Evolutionary conservation across 805 yeast species (phyloP).

Genomic region (Yamadazyma endophytica): DNA sequence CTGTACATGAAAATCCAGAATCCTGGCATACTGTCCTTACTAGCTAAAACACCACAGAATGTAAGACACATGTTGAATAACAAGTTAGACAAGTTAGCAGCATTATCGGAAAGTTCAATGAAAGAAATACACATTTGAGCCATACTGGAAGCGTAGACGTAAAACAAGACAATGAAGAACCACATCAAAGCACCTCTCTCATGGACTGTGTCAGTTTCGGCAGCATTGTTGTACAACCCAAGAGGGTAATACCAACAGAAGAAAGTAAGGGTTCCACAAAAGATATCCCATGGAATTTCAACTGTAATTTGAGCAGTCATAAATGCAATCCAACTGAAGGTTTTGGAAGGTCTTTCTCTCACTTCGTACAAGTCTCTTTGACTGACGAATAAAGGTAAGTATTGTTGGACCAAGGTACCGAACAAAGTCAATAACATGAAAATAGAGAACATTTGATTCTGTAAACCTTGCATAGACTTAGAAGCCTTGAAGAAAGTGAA

Average conservation of each 20-base stretch:
- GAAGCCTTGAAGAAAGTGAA: constrained; percentile 65
- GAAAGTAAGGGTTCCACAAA: constrained; percentile 38
- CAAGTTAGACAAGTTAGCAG: constrained; percentile 27
- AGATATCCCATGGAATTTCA: constrained; percentile 45
- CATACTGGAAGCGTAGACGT: constrained; percentile 22
- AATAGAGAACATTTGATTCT: constrained; percentile 59
- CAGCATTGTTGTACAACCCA: constrained; percentile 48
- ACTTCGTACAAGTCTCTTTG: constrained; percentile 46
- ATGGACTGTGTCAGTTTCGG: constrained; percentile 45
- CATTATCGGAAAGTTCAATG: constrained; percentile 23
- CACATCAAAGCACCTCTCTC: constrained; percentile 38
- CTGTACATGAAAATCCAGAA: constrained; percentile 76
- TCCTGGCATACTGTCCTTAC: constrained; percentile 23
- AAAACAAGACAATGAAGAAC: constrained; percentile 18
- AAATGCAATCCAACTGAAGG: constrained; percentile 41
- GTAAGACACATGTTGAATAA: constrained; percentile 30
- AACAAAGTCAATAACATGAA: constrained; percentile 42
- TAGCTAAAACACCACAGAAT: constrained; percentile 32
- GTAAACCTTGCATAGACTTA: constrained; percentile 55
- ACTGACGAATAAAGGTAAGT: constrained; percentile 39
- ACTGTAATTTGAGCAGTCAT: constrained; percentile 37
- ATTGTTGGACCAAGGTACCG: constrained; percentile 36
- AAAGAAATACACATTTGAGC: constrained; percentile 25
- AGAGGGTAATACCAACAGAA: constrained; percentile 62
- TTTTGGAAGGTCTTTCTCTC: constrained; percentile 41